These are phyloP conservation scores for Priceomyces medius DNA, from an alignment of 805 yeast species.

Conservation along the genomic window DNA sequence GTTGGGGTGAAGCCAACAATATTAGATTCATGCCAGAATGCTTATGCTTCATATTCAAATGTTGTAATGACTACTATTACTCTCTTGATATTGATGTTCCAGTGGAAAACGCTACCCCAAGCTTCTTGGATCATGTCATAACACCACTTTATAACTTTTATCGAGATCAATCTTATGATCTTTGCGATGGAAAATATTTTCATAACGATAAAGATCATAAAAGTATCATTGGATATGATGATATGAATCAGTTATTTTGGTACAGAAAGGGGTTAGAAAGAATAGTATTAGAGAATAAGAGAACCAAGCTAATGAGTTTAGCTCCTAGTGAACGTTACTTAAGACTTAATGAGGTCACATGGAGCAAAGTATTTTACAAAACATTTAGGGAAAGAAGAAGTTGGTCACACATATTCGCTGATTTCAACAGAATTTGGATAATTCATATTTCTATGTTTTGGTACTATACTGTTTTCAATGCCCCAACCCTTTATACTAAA, in stretches of 20 bases:
- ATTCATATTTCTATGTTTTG: conserved; percentile 51
- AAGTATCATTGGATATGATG: conserved; percentile 57
- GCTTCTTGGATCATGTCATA: conserved; percentile 40
- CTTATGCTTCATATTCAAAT: conserved; percentile 33
- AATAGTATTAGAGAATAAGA: conserved; percentile 27
- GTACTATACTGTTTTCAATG: conserved; percentile 51
- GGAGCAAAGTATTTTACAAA: conserved; percentile 44
- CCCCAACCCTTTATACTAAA: conserved; percentile 49
- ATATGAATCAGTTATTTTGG: conserved; percentile 55
- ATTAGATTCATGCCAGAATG: conserved; percentile 49
- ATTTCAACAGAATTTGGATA: conserved; percentile 54
- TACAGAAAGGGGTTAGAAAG: conserved; percentile 33
- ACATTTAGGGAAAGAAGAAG: conserved; percentile 49
- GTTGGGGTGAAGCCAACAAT: conserved; percentile 81
- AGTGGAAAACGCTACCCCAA: conserved; percentile 9
- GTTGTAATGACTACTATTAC: conserved; percentile 24
- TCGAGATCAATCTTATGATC: conserved; percentile 65
- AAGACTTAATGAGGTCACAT: conserved; percentile 45
- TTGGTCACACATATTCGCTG: conserved; percentile 50
- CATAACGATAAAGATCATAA: conserved; percentile 71
- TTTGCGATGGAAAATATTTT: conserved; percentile 49
- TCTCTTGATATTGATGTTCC: conserved; percentile 4
- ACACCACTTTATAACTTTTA: conserved; percentile 59
- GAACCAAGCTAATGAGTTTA: conserved; percentile 30
- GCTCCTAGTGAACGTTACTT: conserved; percentile 57